Conservation (phyloP, 2,329 filamentous ascomycete species). For the Sclerotinia sclerotiorum region DNA sequence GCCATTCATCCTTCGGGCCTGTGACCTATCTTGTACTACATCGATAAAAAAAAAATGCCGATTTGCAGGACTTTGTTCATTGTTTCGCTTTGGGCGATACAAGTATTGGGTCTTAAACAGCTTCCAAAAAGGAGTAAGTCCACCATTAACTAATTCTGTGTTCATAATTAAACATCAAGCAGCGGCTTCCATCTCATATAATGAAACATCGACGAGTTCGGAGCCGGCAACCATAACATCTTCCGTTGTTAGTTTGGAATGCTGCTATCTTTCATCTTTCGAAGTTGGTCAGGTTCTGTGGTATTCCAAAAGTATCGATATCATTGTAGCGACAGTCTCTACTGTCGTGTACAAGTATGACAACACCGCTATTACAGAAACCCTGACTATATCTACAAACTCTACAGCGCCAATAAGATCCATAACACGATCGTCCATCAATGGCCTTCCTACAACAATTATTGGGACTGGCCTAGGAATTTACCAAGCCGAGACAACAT, state of each 20-base stretch:
- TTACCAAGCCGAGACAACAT: constrained; percentile 22
- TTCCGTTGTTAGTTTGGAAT: constrained; percentile 19
- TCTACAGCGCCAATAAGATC: constrained; percentile 12
- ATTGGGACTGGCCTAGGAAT: constrained; percentile 17
- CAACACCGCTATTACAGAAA: constrained; percentile 24
- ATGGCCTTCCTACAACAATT: constrained; percentile 23
- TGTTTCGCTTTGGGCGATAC: constrained; percentile 12
- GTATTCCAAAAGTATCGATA: constrained; percentile 24
- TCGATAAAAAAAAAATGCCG: not conserved
- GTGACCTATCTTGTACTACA: not conserved
- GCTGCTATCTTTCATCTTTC: constrained; percentile 26
- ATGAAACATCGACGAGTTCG: constrained; percentile 8
- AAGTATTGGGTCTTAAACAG: not conserved
- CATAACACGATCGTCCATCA: constrained; percentile 2
- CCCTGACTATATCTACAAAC: constrained; percentile 18
- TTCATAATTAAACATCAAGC: constrained; percentile 1
- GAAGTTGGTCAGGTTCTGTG: constrained; percentile 25
- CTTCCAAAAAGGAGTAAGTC: constrained; percentile 5
- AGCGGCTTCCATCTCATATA: constrained; percentile 13
- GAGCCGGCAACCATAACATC: not conserved
- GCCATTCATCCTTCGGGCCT: constrained; percentile 4
- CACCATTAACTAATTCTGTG: not conserved
- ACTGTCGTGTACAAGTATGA: constrained; percentile 29
- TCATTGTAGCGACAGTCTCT: constrained; percentile 24
- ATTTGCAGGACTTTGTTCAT: not conserved